A percentile compares a stretch with the other conserved stretches of the same genome.
Conservation (phyloP, 306 rosid genomes). For the Fragaria ananassa region DNA sequence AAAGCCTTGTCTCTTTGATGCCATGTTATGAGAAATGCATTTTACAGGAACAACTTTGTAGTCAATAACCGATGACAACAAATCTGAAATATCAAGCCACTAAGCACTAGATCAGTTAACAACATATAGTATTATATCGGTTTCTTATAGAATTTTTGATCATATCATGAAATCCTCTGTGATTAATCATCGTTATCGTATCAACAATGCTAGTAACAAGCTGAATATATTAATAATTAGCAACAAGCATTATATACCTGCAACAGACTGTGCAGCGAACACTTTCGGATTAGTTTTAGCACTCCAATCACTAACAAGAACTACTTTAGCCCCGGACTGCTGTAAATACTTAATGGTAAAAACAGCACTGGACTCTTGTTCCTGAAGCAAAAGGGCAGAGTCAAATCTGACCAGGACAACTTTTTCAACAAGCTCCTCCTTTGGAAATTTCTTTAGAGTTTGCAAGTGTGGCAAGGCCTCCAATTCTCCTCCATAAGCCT, state of each 20-base stretch:
- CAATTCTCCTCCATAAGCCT: conserved; percentile 49
- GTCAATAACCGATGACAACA: conserved; percentile 54
- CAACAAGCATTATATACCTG: conserved; percentile 49
- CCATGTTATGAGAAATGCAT: conserved; percentile 31
- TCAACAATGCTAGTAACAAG: background rate
- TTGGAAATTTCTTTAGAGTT: conserved; percentile 69
- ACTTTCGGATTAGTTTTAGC: conserved; percentile 30
- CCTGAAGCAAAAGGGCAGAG: conserved; percentile 56
- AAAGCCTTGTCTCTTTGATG: conserved; percentile 32
- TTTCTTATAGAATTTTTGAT: background rate
- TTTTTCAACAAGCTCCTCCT: conserved; percentile 66
- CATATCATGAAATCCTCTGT: background rate
- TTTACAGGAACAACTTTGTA: conserved; percentile 52
- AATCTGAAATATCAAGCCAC: conserved; percentile 42
- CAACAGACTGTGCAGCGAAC: conserved; percentile 32
- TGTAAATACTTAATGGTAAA: conserved; percentile 48
- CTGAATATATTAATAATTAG: background rate
- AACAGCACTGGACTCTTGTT: conserved; percentile 33
- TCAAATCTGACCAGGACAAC: conserved; percentile 83
- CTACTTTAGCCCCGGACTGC: conserved; percentile 57
- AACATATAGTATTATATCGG: too few relatives aligned
- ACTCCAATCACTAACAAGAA: conserved; percentile 74
- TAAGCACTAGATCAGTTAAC: background rate
- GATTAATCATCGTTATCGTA: background rate
- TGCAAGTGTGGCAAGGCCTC: conserved; percentile 62